phyloP scores from a whole-genome alignment of 495 filamentous ascomycete species.

The Xylaria venustula region DNA sequence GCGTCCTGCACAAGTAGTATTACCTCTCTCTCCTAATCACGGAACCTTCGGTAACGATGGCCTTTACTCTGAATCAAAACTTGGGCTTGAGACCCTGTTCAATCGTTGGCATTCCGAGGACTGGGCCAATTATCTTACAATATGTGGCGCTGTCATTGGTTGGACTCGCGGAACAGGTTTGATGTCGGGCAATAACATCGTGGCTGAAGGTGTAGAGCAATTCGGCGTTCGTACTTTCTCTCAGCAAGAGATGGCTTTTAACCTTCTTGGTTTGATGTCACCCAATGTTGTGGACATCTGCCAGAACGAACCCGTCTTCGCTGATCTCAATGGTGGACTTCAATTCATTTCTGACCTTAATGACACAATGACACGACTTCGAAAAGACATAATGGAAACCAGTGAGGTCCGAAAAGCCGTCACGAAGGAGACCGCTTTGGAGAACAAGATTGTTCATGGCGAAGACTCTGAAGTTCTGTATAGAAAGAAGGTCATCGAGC shows the following conservation, averaged over 20 bases:
- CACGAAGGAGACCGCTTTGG: slow-evolving; percentile 91
- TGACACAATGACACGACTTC: slow-evolving; percentile 82
- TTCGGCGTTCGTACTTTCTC: slow-evolving; percentile 98
- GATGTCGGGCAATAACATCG: slow-evolving; percentile 97
- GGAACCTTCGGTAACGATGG: slow-evolving; percentile 98
- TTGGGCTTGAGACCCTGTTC: slow-evolving; percentile 95
- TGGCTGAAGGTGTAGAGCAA: slow-evolving; percentile 93
- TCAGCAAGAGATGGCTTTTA: slow-evolving; percentile 99
- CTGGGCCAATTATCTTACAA: slow-evolving; percentile 97
- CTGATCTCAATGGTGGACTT: slow-evolving; percentile 94
- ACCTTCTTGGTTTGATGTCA: slow-evolving; percentile 93
- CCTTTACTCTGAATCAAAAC: slow-evolving; percentile 97
- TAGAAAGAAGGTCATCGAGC: slow-evolving; percentile 88
- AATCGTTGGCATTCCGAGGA: slow-evolving; percentile 97
- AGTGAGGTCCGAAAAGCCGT: slow-evolving; percentile 92
- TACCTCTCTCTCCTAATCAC: slow-evolving; percentile 96
- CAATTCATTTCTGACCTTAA: slow-evolving; percentile 99
- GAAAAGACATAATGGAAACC: slow-evolving; percentile 89
- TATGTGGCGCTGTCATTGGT: slow-evolving; percentile 97
- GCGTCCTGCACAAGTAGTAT: slow-evolving; percentile 91
- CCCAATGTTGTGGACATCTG: slow-evolving; percentile 92
- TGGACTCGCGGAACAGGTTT: slow-evolving; percentile 98
- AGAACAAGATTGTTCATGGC: slow-evolving; percentile 97
- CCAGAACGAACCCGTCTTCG: slow-evolving; percentile 92
- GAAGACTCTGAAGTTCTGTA: slow-evolving; percentile 89